Percentiles rank a stretch among this genome's conserved stretches.
Conservation (phyloP, 495 filamentous ascomycete species). For the Pseudomonodictys pantanalensis region DNA sequence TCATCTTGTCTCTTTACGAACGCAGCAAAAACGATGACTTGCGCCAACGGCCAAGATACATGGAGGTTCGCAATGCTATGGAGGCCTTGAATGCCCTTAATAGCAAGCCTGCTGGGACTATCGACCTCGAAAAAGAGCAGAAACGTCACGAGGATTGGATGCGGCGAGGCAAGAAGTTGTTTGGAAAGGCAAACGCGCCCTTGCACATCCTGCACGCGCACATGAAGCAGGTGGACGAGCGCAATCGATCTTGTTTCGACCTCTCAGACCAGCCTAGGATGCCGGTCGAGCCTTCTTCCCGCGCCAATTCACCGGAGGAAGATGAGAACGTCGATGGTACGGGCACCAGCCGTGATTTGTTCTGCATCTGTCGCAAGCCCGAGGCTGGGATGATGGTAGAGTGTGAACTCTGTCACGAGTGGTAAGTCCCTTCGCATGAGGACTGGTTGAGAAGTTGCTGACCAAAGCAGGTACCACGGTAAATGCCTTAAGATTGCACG, state of each 20-base stretch:
- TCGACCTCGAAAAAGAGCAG: slow-evolving; percentile 92
- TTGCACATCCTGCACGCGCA: slow-evolving; percentile 90
- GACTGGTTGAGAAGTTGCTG: slow-evolving; percentile 1
- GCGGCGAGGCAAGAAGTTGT: slow-evolving; percentile 95
- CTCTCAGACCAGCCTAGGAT: slow-evolving; percentile 82
- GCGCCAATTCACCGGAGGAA: slow-evolving; percentile 76
- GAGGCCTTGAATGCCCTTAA: slow-evolving; percentile 82
- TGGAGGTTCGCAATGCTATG: slow-evolving; percentile 84
- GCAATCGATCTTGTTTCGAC: slow-evolving; percentile 89
- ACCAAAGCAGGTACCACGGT: slow-evolving; percentile 77
- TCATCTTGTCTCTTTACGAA: slow-evolving; percentile 76
- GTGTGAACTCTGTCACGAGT: slow-evolving; percentile 96
- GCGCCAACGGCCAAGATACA: slow-evolving; percentile 79
- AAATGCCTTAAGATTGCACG: slow-evolving; percentile 98
- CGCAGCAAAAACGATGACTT: slow-evolving; percentile 71
- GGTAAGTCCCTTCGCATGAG: slow-evolving; percentile 53
- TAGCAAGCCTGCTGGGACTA: slow-evolving; percentile 83
- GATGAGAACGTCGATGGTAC: slow-evolving; percentile 53
- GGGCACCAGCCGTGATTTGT: slow-evolving; percentile 71
- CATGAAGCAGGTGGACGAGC: slow-evolving; percentile 87
- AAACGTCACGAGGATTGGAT: slow-evolving; percentile 99
- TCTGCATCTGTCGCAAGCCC: slow-evolving; percentile 90
- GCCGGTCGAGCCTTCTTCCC: slow-evolving; percentile 86
- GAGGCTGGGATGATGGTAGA: slow-evolving; percentile 99
- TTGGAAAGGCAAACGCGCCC: slow-evolving; percentile 97